phyloP scores from a whole-genome alignment of 345 rosid species.

The Gossypioides kirkii region DNA sequence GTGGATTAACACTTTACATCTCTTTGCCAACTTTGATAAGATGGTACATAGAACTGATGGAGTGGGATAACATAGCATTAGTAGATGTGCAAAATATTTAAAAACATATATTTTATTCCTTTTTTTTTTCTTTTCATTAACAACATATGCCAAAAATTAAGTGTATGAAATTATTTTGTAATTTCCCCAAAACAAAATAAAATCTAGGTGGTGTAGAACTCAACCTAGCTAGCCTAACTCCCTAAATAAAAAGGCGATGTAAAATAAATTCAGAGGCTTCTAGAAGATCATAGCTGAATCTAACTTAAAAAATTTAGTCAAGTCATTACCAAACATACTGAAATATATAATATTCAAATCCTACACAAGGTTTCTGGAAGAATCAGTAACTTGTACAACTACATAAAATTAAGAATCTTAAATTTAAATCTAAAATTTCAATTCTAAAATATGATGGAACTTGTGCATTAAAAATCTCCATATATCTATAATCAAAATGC shows the following conservation, averaged over 20 bases:
- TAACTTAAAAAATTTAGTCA: not conserved
- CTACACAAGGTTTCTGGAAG: not conserved
- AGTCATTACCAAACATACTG: not conserved
- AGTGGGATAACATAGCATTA: not conserved
- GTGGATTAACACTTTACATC: not conserved
- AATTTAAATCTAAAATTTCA: not conserved
- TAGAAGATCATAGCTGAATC: not conserved
- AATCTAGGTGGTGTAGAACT: not conserved
- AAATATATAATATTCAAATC: not conserved
- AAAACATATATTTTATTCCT: no score
- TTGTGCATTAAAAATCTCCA: not conserved
- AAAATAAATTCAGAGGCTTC: not conserved
- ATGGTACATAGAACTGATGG: not conserved
- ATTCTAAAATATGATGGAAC: not conserved
- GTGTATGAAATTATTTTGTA: not conserved
- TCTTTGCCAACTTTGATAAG: not conserved
- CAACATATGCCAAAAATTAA: not conserved
- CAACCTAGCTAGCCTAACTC: not conserved
- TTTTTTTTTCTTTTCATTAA: not conserved
- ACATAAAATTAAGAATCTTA: not conserved
- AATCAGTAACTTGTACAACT: not conserved
- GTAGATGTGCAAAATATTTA: not conserved
- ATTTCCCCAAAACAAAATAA: not conserved
- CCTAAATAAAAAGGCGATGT: not conserved
- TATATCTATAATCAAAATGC: slow-evolving; percentile 2